Evolutionary conservation across 2,329 filamentous ascomycete genomes (phyloP).

Genomic region (Ascochyta koolunga): DNA sequence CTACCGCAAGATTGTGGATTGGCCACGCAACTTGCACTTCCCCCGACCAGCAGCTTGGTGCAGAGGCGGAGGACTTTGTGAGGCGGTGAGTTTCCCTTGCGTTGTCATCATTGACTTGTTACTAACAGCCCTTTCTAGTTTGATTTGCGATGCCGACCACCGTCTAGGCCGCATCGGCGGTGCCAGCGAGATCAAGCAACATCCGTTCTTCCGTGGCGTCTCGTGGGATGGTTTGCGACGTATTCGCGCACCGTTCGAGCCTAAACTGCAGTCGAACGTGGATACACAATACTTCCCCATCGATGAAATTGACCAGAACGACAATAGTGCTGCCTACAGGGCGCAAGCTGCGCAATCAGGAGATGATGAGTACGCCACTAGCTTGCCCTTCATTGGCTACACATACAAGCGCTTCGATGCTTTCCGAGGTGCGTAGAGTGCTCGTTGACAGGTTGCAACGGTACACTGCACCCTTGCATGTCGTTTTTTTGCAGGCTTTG

Average conservation of each 20-base stretch:
- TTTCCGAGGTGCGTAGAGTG: slow-evolving; percentile 54
- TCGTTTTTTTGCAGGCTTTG: slow-evolving; percentile 14
- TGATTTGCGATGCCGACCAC: slow-evolving; percentile 93
- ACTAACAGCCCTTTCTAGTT: slow-evolving; percentile 57
- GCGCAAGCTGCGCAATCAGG: slow-evolving; percentile 77
- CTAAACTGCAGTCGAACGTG: slow-evolving; percentile 87
- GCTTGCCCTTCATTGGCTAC: slow-evolving; percentile 93
- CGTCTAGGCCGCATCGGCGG: slow-evolving; percentile 83
- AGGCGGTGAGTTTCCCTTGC: slow-evolving; percentile 68
- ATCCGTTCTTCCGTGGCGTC: slow-evolving; percentile 96
- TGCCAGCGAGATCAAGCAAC: slow-evolving; percentile 88
- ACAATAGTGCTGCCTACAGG: slow-evolving; percentile 85
- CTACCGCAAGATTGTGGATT: slow-evolving; percentile 99
- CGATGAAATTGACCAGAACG: slow-evolving; percentile 96
- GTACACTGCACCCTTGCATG: slow-evolving; percentile 14
- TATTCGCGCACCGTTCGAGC: slow-evolving; percentile 95
- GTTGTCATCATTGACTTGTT: slow-evolving; percentile 17
- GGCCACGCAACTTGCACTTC: slow-evolving; percentile 94
- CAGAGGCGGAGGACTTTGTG: slow-evolving; percentile 90
- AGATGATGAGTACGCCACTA: slow-evolving; percentile 84
- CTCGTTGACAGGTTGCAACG: slow-evolving; percentile 15
- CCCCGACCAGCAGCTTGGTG: slow-evolving; percentile 89
- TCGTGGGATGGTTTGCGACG: slow-evolving; percentile 91
- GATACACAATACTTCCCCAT: slow-evolving; percentile 99
- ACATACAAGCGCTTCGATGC: slow-evolving; percentile 96